Base-by-base conservation (phyloP, 2,329 filamentous ascomycete species). In the Pseudocercospora cruenta region DNA sequence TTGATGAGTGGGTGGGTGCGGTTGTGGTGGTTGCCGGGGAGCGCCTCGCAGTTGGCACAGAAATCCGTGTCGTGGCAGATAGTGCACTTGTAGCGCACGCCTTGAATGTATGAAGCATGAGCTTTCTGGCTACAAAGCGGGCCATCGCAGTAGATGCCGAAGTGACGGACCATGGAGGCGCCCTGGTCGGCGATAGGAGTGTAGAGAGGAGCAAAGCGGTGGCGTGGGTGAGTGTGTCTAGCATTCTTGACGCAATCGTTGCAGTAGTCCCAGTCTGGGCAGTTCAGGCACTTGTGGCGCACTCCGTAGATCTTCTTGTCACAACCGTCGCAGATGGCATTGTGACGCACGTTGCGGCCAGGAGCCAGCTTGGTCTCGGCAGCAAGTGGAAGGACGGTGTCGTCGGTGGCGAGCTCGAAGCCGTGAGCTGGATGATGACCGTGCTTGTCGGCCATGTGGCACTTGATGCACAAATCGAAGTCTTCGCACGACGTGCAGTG, bases 251-350 rank as follows among this genome's bases (percentile, higher is more conserved):
- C 80, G 80, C 96, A 99, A 8, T 87, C 83, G 24, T 86, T 85
- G 83, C 95, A 99, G 82, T 92, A 98, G 76, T 99, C 95, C 91
- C 93, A 99, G 79, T 99, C 95, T 51, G 96, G 95, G 83, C 95
- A 99, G 78, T 93, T 90, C 70, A 98, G 85, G 79, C 95, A 99
- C 85, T 99, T 99, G 87, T 98, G 91, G 72, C 95, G 94, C 64
- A 97, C 86, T 73, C 95, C 96, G 72, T 86, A 85, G 74, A 99
- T 95, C 78, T 88, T 89, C 85, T 88, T 90, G 74, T 98, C 92
- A 78, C 96, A 99, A 47, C 92, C 92, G 82, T 99, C 95, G 77
- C 95, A 99, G 70, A 97, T 89, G 67, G 96, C 95, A 66, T 91
- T 89, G 82, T 99, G 95, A 67, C 86, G 84, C 74, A 89, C 86